phyloP scores from a whole-genome alignment of 257 asterid species.

The Fraxinus cuspidata region DNA sequence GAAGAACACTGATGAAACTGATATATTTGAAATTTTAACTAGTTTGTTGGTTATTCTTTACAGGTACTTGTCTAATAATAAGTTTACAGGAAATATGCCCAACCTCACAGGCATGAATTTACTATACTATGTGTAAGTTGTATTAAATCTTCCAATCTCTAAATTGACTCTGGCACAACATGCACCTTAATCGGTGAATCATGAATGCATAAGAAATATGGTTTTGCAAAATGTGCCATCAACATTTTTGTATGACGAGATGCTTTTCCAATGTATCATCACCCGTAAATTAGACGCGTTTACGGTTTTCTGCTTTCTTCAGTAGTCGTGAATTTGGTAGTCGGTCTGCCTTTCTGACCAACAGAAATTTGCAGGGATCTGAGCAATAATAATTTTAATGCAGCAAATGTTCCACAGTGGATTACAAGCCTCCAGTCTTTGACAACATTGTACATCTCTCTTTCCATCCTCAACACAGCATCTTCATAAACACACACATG shows the following conservation, averaged over 20 bases:
- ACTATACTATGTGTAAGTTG: constrained; percentile 64
- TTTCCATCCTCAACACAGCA: constrained; percentile 21
- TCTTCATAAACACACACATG: background rate
- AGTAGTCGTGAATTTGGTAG: background rate
- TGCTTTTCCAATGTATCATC: background rate
- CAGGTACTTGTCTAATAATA: constrained; percentile 80
- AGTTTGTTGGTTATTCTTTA: constrained; percentile 26
- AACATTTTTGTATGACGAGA: background rate
- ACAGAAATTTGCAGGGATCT: constrained; percentile 67
- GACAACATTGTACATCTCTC: constrained; percentile 67
- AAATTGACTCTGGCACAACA: background rate
- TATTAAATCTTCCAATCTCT: constrained; percentile 4
- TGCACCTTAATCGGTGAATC: background rate
- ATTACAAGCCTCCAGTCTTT: constrained; percentile 59
- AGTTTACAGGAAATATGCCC: constrained; percentile 63
- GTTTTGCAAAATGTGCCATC: background rate
- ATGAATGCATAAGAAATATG: background rate
- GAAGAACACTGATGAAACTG: background rate
- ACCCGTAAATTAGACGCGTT: background rate
- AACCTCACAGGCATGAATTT: constrained; percentile 56
- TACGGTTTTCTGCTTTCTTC: background rate
- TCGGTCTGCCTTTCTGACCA: constrained; percentile 16
- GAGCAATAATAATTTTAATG: constrained; percentile 77
- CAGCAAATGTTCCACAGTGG: constrained; percentile 63
- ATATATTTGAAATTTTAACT: constrained; percentile 7